These are phyloP conservation scores for Stagonosporopsis tanaceti DNA, from an alignment of 2,329 filamentous ascomycete genomes.

Conservation along the genomic window DNA sequence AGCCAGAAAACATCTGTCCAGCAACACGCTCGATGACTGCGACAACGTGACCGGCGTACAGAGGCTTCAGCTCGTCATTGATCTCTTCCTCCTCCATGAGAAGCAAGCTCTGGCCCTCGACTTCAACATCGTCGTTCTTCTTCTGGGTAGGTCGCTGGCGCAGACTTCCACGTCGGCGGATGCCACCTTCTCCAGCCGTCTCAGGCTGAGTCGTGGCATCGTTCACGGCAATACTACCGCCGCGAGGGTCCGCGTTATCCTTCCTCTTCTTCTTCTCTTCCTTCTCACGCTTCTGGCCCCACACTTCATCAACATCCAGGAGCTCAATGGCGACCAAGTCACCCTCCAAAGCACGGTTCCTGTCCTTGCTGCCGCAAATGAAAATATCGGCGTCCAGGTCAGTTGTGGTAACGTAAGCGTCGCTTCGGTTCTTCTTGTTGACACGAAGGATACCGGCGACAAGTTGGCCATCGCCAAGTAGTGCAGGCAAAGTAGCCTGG, in stretches of 20 bases:
- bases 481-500: conserved; percentile 88
- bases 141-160: conserved; percentile 97
- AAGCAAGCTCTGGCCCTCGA: conserved; percentile 95
- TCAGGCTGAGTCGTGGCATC: conserved; percentile 65
- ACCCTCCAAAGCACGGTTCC: conserved; percentile 94
- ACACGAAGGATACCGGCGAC: conserved; percentile 96
- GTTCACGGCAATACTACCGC: conserved; percentile 76
- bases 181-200: conserved; percentile 77
- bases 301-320: conserved; percentile 96
- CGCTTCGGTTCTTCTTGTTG: conserved; percentile 99
- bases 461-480: conserved; percentile 89
- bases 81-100: conserved; percentile 99
- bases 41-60: conserved; percentile 96
- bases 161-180: conserved; percentile 91
- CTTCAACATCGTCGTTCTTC: conserved; percentile 99
- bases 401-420: conserved; percentile 94
- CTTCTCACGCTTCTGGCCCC: conserved; percentile 98
- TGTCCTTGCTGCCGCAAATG: conserved; percentile 98
- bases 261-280: conserved; percentile 99
- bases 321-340: conserved; percentile 96
- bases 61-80: conserved; percentile 95
- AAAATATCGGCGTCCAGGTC: conserved; percentile 99
- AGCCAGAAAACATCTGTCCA: conserved; percentile 98
- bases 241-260: conserved; percentile 92
- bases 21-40: conserved; percentile 96